Evolutionary conservation across 108 stramenopile genomes (phyloP).

Genomic region (Nannochloropsis salina): DNA sequence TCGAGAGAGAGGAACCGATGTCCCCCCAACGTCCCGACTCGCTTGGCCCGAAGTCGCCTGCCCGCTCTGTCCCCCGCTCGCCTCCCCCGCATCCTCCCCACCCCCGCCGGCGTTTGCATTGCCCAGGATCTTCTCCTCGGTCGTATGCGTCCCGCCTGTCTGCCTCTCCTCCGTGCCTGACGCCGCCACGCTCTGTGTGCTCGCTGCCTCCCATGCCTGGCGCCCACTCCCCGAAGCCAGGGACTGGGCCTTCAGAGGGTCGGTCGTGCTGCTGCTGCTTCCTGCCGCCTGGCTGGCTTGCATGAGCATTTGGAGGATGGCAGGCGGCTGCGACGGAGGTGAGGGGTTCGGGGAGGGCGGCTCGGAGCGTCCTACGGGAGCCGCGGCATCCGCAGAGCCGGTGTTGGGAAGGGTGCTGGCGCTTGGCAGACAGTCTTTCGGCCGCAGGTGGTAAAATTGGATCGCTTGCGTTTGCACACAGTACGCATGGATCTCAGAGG

Average conservation of each 20-base stretch:
- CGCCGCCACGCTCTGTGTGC: neutral
- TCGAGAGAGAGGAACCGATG: neutral
- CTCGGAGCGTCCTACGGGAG: neutral
- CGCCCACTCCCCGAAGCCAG: neutral
- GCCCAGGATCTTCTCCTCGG: neutral
- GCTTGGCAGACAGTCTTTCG: neutral
- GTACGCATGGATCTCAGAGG: neutral
- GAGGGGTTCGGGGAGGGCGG: neutral
- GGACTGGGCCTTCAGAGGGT: neutral
- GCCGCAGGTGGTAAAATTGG: neutral
- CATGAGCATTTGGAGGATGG: slow-evolving; percentile 7
- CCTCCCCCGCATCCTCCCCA: neutral
- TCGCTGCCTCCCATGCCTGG: neutral
- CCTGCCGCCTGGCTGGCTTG: neutral
- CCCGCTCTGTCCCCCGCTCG: neutral
- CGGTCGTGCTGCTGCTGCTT: neutral
- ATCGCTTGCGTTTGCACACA: neutral
- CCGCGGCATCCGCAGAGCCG: neutral
- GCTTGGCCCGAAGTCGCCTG: neutral
- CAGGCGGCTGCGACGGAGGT: neutral
- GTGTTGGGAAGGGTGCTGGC: neutral
- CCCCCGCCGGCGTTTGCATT: neutral
- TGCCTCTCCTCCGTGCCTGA: neutral
- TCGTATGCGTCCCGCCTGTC: neutral
- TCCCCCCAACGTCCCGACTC: neutral